Evolutionary conservation across 352 stramenopile species (phyloP).

Genomic region (Globisporangium mamillatum): DNA sequence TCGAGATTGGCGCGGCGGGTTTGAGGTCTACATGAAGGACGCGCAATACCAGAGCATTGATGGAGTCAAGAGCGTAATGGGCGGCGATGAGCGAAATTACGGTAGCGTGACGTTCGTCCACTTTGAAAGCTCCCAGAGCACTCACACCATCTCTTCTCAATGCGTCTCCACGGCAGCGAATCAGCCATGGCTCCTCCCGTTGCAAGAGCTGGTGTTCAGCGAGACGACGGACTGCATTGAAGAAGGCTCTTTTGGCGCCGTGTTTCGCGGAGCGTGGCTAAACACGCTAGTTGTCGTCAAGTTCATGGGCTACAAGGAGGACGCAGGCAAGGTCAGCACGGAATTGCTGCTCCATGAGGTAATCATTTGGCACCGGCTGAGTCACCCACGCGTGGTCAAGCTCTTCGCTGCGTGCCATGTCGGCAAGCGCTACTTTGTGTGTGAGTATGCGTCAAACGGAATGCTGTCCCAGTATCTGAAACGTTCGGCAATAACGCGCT

Average conservation of each 20-base stretch:
- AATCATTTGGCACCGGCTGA: background rate
- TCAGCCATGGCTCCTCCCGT: background rate
- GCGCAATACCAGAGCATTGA: background rate
- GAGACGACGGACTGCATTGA: background rate
- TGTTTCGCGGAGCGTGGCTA: background rate
- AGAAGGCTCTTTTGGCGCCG: background rate
- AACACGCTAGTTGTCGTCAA: background rate
- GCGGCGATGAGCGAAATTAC: background rate
- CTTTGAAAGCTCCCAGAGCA: background rate
- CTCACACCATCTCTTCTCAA: background rate
- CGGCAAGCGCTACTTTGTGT: background rate
- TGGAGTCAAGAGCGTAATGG: background rate
- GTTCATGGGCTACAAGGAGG: constrained; percentile 3
- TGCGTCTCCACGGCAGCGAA: background rate
- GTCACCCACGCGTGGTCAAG: background rate
- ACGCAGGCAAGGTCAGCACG: background rate
- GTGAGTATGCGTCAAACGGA: background rate
- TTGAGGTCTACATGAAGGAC: background rate
- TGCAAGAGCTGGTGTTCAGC: constrained; percentile 1
- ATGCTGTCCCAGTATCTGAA: background rate
- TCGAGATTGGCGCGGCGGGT: background rate
- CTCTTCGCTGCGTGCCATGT: background rate
- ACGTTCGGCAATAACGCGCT: background rate
- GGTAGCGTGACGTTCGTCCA: background rate
- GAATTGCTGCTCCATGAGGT: background rate